Evolutionary conservation across 176 grass and related monocot species (phyloP).

Genomic region (Elaeis guineensis): DNA sequence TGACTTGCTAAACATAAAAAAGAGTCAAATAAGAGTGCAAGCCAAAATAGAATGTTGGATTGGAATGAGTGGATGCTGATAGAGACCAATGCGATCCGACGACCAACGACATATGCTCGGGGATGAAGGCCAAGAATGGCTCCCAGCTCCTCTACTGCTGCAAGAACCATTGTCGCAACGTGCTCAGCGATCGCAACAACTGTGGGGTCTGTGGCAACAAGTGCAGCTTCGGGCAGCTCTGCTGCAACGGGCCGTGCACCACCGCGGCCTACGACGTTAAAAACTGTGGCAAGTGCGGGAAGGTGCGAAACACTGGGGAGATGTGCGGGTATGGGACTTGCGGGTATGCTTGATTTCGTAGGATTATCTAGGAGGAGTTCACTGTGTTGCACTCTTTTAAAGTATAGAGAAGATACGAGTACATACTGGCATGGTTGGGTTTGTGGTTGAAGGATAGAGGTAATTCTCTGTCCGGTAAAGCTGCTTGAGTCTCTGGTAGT

Average conservation of each 20-base stretch:
- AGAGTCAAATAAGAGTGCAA: too few relatives aligned
- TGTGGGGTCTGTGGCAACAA: constrained; percentile 15
- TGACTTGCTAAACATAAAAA: too few relatives aligned
- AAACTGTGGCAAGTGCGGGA: constrained; percentile 21
- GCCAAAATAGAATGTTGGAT: too few relatives aligned
- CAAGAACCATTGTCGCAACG: constrained; percentile 11
- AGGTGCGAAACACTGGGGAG: neutral
- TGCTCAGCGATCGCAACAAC: constrained; percentile 15
- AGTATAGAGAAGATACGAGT: too few relatives aligned
- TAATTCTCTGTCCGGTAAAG: too few relatives aligned
- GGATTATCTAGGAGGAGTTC: too few relatives aligned
- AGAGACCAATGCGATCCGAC: constrained; percentile 7
- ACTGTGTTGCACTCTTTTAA: too few relatives aligned
- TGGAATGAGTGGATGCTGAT: too few relatives aligned
- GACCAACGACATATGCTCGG: neutral
- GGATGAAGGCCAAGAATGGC: neutral
- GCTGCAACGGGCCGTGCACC: constrained; percentile 15
- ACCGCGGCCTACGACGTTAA: constrained; percentile 16
- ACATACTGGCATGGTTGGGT: too few relatives aligned
- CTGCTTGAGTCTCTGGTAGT: too few relatives aligned
- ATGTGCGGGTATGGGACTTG: constrained; percentile 18
- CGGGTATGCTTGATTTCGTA: constrained; percentile 11
- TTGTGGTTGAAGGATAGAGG: too few relatives aligned
- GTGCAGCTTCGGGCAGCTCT: constrained; percentile 22
- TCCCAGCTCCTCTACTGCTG: constrained; percentile 11